These are phyloP conservation scores for Auxenochlorella pyrenoidosa DNA, from an alignment of 139 green algal genomes.

Conservation along the genomic window DNA sequence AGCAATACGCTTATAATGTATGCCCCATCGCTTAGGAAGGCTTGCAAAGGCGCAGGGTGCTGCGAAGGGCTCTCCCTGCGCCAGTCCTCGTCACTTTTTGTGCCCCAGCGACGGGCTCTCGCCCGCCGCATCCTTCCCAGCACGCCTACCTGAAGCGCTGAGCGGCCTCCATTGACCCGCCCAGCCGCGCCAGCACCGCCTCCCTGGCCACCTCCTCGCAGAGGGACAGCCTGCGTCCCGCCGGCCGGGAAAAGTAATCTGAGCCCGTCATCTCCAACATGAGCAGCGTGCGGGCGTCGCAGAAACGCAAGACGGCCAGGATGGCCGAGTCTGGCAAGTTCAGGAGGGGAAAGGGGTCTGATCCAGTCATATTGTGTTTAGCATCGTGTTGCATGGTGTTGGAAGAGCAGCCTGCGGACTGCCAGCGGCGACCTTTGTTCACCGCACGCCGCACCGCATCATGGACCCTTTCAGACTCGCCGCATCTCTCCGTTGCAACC, in stretches of 20 bases:
- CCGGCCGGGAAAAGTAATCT: slow-evolving; percentile 25
- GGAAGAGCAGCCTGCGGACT: too few species aligned
- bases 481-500: too few species aligned
- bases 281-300: slow-evolving; percentile 34
- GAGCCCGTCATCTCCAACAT: slow-evolving; percentile 2
- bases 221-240: slow-evolving; percentile 9
- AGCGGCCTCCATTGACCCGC: slow-evolving; percentile 1
- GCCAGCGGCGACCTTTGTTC: too few species aligned
- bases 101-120: neutral
- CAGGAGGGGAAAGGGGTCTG: neutral
- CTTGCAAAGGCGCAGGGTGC: neutral
- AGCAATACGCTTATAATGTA: neutral
- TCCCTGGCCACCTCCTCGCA: slow-evolving; percentile 34
- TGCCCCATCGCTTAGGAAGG: neutral
- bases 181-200: neutral
- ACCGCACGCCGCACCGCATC: too few species aligned
- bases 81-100: neutral
- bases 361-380: too few species aligned
- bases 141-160: slow-evolving; percentile 41
- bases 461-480: too few species aligned
- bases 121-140: neutral
- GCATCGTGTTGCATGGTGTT: too few species aligned
- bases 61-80: neutral
- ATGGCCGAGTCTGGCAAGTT: too few species aligned
- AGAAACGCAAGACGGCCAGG: neutral